Percentiles rank a stretch among this genome's conserved stretches.
Conservation (phyloP, 116 monocot genomes). For the Papilionanthe hybrid region DNA sequence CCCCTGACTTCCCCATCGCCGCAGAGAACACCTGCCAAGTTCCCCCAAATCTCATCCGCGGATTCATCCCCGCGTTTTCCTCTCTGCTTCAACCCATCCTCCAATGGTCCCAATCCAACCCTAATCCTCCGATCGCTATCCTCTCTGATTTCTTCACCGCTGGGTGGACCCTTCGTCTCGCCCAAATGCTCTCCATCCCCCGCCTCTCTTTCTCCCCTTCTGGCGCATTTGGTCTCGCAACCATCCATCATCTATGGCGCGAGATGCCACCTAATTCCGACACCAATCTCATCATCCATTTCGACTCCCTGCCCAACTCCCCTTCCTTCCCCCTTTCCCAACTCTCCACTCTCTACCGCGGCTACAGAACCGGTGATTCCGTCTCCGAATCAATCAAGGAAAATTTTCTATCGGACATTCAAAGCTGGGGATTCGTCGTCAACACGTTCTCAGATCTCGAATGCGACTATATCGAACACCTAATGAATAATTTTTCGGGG, state of each 20-base stretch:
- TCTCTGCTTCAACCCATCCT: constrained; percentile 26
- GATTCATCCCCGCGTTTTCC: constrained; percentile 28
- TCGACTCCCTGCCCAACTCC: constrained; percentile 17
- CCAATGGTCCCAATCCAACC: constrained; percentile 25
- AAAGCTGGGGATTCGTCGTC: constrained; percentile 29
- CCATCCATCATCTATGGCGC: constrained; percentile 23
- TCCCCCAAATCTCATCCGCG: constrained; percentile 7
- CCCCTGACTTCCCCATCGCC: constrained; percentile 28
- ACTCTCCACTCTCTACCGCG: constrained; percentile 22
- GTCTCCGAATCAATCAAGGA: constrained; percentile 35
- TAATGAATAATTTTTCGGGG: constrained; percentile 15
- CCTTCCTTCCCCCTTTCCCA: constrained; percentile 28
- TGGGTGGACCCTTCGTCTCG: constrained; percentile 33
- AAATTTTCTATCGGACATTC: constrained; percentile 17
- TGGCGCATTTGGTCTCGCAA: constrained; percentile 20
- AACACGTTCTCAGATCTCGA: constrained; percentile 43
- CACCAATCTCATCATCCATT: not conserved
- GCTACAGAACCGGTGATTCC: constrained; percentile 25
- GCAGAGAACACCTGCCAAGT: constrained; percentile 39
- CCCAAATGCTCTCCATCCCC: constrained; percentile 31
- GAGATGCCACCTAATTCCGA: constrained; percentile 8
- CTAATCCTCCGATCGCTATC: constrained; percentile 28
- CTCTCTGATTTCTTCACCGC: constrained; percentile 41
- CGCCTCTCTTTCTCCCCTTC: constrained; percentile 27
- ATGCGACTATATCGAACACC: constrained; percentile 16